Evolutionary conservation across 1,284 basidiomycete species (phyloP), one percentile per base, ranked within the genome.

Genomic region (Boletus mariae): DNA sequence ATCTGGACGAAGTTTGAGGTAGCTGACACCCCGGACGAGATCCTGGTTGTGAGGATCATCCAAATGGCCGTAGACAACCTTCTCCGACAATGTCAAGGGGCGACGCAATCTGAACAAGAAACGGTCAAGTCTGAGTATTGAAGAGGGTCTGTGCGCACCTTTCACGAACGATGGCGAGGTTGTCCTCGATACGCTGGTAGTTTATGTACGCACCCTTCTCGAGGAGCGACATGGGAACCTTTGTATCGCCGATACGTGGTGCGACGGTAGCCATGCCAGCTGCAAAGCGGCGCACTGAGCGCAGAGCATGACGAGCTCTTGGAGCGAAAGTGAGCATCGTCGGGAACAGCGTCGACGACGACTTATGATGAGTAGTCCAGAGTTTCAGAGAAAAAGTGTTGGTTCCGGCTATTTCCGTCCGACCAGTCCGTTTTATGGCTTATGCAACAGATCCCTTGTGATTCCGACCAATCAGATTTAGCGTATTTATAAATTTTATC

Each of bases 31-130:
- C 57, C 95, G 75, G 42, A 75, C 75, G 66, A 98, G 92, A 65
- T 96, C 93, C 74, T 95, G 92, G 66, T 87, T 81, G 66, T 89
- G 85, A 49, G 95, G 87, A 74, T 98, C 90, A 74, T 97, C 94
- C 64, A 99, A 83, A 78, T 99, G 97, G 60, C 97, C 94, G 73
- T 99, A 99, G 44, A 99, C 80, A 68, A 98, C 91, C 85, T 99
- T 99, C 78, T 99, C 97, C 52, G 96, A 95, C 61, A 98, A 78
- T 23, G 97, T 98, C 73, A 99, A 77, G 43, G 96, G 95, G 43
- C 94, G 91, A 69, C 91, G 85, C 63, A 98, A 80, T 70, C 94
- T 97, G 63, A 46, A 34, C 34, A 15, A 34, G 15, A 6, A 8
- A 34, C 8, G 11, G 32, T 11, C 5, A 42, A 11, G 38, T 28